phyloP scores from a whole-genome alignment of 1,284 basidiomycete genomes.

The Phellopilus nigrolimitatus region DNA sequence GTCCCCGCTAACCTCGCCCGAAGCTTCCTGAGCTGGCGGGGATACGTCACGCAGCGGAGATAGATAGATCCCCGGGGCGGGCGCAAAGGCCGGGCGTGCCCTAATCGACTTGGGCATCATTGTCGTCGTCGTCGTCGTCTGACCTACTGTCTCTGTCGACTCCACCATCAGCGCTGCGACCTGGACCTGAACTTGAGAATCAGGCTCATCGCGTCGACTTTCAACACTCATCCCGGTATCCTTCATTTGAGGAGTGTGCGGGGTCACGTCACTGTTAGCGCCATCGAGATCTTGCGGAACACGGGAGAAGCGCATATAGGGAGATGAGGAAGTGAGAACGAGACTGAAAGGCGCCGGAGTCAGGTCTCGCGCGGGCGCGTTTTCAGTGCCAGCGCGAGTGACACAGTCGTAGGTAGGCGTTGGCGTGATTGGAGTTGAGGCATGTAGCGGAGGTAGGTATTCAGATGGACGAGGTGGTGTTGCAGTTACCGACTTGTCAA shows the following conservation, averaged over 20 bases:
- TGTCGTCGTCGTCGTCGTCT: background rate
- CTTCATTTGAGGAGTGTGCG: no score
- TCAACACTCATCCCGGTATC: no score
- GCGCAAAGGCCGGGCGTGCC: slow-evolving; percentile 32
- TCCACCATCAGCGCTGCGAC: background rate
- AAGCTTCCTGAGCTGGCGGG: background rate
- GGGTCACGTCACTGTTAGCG: no score
- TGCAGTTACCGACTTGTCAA: no score
- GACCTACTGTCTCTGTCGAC: background rate
- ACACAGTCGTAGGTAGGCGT: no score
- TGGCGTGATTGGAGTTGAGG: no score
- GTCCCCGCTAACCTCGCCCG: background rate
- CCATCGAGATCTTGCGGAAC: background rate
- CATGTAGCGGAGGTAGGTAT: no score
- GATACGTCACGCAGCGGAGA: slow-evolving; percentile 38
- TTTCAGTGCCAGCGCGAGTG: background rate
- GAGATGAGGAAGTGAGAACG: background rate
- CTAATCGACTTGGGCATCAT: background rate
- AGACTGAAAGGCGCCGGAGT: background rate
- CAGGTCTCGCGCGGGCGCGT: background rate
- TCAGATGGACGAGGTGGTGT: no score
- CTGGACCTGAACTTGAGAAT: background rate
- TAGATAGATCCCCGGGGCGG: slow-evolving; percentile 41
- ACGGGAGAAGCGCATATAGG: background rate
- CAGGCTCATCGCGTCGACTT: background rate